Conservation (phyloP, 2,329 filamentous ascomycete genomes). For the Penicillium hesseltinei region DNA sequence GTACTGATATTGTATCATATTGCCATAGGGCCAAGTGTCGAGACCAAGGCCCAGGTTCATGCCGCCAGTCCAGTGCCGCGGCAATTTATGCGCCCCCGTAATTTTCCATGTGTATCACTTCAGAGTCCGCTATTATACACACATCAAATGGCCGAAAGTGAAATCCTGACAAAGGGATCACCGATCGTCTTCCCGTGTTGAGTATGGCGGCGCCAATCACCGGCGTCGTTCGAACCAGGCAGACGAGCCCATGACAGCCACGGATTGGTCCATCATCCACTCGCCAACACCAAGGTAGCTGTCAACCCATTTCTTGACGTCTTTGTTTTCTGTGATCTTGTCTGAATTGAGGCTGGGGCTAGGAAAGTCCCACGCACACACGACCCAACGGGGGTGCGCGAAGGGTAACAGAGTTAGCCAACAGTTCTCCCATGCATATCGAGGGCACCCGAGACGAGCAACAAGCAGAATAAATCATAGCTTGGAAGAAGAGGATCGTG, state of each 20-base stretch:
- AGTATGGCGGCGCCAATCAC: conserved; percentile 44
- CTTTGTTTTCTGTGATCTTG: conserved; percentile 76
- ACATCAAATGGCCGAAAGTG: conserved; percentile 3
- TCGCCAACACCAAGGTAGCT: conserved; percentile 93
- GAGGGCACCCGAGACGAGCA: background rate
- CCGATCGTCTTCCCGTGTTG: background rate
- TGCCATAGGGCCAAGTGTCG: background rate
- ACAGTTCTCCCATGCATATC: background rate
- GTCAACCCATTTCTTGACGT: conserved; percentile 83
- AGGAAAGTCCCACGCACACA: conserved; percentile 35
- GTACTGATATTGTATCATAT: conserved; percentile 2
- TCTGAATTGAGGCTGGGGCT: conserved; percentile 80
- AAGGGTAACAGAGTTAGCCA: conserved; percentile 30
- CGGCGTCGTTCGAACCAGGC: conserved; percentile 88
- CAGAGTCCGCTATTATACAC: conserved; percentile 2
- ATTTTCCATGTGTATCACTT: background rate
- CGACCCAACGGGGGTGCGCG: conserved; percentile 29
- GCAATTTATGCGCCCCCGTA: background rate
- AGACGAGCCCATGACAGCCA: conserved; percentile 83
- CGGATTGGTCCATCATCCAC: conserved; percentile 97
- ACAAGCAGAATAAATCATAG: background rate
- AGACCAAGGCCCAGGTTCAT: background rate
- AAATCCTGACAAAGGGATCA: conserved; percentile 6
- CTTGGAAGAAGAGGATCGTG: conserved; percentile 12
- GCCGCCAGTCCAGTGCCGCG: background rate